phyloP scores from a whole-genome alignment of 2,329 filamentous ascomycete species.

The Pseudocercospora eumusae region DNA sequence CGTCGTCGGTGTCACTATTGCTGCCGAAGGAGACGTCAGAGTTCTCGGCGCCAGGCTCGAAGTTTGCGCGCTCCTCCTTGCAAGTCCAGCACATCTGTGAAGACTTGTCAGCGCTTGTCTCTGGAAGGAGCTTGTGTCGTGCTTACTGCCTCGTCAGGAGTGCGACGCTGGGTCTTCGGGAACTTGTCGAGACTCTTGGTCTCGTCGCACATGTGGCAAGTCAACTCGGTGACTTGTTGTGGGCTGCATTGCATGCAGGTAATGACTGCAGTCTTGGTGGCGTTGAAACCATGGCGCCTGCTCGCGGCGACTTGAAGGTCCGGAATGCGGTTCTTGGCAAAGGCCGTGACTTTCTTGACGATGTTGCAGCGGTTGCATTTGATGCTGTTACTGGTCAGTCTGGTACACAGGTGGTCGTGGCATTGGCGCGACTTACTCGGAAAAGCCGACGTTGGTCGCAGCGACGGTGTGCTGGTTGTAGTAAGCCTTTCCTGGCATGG shows the following conservation, averaged over 20 bases:
- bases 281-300: conserved; percentile 12
- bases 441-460: neutral
- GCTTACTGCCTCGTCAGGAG: conserved; percentile 31
- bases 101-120: neutral
- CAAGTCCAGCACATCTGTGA: conserved; percentile 30
- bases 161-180: conserved; percentile 32
- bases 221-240: conserved; percentile 29
- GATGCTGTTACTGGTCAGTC: conserved; percentile 21
- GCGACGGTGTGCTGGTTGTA: neutral
- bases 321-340: conserved; percentile 15
- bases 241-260: conserved; percentile 30
- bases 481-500: neutral
- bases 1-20: conserved; percentile 17
- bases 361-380: conserved; percentile 24
- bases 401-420: neutral
- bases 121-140: neutral
- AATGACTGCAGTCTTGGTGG: conserved; percentile 18
- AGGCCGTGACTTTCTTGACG: conserved; percentile 16
- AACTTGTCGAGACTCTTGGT: conserved; percentile 31
- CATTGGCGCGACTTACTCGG: neutral
- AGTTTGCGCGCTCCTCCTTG: conserved; percentile 23
- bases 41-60: conserved; percentile 25
- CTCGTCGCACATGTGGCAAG: conserved; percentile 32
- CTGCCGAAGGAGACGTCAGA: conserved; percentile 17
- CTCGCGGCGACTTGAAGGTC: conserved; percentile 12